These are phyloP conservation scores for Apodospora peruviana DNA, from an alignment of 495 filamentous ascomycete genomes.

Conservation along the genomic window DNA sequence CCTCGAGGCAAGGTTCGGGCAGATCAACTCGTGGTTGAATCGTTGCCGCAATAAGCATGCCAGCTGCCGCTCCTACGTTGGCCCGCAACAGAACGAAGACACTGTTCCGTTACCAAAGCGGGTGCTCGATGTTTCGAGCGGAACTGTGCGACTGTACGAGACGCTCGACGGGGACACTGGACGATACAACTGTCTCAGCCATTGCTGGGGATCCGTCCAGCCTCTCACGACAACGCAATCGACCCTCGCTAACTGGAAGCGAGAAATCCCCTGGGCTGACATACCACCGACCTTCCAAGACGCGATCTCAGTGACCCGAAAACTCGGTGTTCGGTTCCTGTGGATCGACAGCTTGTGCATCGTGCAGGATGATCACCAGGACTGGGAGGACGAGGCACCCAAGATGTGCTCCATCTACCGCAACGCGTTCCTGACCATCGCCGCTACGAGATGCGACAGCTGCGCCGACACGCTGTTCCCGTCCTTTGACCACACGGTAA, in stretches of 20 bases:
- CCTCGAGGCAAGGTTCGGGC: too few relatives aligned
- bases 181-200: background rate
- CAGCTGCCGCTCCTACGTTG: too few relatives aligned
- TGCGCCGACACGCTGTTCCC: background rate
- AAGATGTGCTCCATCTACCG: conserved; percentile 1
- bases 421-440: background rate
- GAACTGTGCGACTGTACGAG: too few relatives aligned
- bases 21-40: too few relatives aligned
- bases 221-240: background rate
- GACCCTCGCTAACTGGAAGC: background rate
- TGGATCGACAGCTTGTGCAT: conserved; percentile 9
- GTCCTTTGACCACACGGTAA: background rate
- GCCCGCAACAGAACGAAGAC: too few relatives aligned
- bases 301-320: background rate
- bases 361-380: background rate
- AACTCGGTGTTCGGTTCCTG: background rate
- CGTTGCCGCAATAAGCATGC: too few relatives aligned
- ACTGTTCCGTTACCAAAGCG: too few relatives aligned
- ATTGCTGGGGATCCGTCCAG: background rate
- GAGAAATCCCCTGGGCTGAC: rapidly evolving
- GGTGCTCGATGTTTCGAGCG: too few relatives aligned
- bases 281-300: conserved; percentile 1
- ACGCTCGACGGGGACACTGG: background rate
- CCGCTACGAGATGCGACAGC: background rate
- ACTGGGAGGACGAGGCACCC: conserved; percentile 1